These are phyloP conservation scores for Suillus occidentalis DNA, from an alignment of 768 basidiomycete species.

Conservation along the genomic window DNA sequence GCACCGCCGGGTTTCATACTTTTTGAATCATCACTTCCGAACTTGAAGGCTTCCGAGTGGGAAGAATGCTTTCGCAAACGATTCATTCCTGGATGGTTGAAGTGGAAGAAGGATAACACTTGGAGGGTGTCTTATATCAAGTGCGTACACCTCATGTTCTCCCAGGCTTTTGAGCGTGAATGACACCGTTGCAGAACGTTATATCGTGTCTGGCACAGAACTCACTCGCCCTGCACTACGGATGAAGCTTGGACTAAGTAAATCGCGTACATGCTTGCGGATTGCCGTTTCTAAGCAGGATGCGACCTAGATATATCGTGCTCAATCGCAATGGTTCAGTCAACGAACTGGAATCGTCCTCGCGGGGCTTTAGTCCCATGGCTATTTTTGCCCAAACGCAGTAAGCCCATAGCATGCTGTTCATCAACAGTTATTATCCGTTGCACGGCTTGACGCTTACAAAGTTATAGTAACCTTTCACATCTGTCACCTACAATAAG, in stretches of 20 bases:
- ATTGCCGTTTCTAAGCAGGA: not conserved
- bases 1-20: conserved; percentile 64
- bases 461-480: conserved; percentile 50
- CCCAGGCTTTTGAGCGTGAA: conserved; percentile 9
- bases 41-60: conserved; percentile 67
- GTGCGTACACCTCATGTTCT: conserved; percentile 39
- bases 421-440: conserved; percentile 8
- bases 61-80: conserved; percentile 70
- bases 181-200: conserved; percentile 45
- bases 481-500: conserved; percentile 67
- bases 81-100: conserved; percentile 76
- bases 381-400: conserved; percentile 75
- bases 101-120: conserved; percentile 58
- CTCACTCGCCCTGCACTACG: conserved; percentile 64
- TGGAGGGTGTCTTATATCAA: conserved; percentile 71
- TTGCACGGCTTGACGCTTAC: not conserved
- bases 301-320: conserved; percentile 58
- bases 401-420: conserved; percentile 37
- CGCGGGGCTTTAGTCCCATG: conserved; percentile 67
- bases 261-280: conserved; percentile 20
- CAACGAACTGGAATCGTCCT: conserved; percentile 66
- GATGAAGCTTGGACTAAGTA: conserved; percentile 87
- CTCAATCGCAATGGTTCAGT: conserved; percentile 75
- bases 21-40: conserved; percentile 67
- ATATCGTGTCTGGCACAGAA: conserved; percentile 68